phyloP scores from a whole-genome alignment of 768 basidiomycete species.

The Termitomyces sp. region DNA sequence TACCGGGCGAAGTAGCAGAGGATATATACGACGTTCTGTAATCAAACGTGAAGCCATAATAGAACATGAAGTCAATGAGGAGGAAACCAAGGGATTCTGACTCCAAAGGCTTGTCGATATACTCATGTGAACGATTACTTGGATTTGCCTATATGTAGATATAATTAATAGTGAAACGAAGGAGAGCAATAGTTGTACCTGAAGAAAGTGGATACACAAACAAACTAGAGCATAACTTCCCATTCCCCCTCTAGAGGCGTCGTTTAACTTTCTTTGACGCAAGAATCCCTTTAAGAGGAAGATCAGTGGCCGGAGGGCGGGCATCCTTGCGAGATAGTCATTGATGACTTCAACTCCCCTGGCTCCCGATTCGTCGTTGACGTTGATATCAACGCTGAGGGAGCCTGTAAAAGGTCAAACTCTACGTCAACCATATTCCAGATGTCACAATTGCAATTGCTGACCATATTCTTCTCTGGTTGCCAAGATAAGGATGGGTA shows the following conservation, averaged over 20 bases:
- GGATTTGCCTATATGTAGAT: slow-evolving; percentile 49
- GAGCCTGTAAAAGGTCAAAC: slow-evolving; percentile 31
- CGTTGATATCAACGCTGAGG: slow-evolving; percentile 59
- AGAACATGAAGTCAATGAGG: slow-evolving; percentile 59
- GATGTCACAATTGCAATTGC: background rate
- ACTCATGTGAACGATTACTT: slow-evolving; percentile 40
- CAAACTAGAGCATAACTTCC: slow-evolving; percentile 64
- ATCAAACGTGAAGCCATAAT: slow-evolving; percentile 49
- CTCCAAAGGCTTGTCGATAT: slow-evolving; percentile 39
- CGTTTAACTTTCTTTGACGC: slow-evolving; percentile 51
- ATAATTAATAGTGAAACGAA: background rate
- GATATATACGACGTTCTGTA: slow-evolving; percentile 38
- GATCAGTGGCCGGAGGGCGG: slow-evolving; percentile 55
- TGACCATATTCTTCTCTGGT: slow-evolving; percentile 37
- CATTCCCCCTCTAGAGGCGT: slow-evolving; percentile 56
- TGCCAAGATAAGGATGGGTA: slow-evolving; percentile 61
- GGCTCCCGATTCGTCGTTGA: slow-evolving; percentile 58
- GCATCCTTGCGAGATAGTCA: slow-evolving; percentile 45
- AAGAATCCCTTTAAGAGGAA: slow-evolving; percentile 62
- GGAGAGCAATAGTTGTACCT: slow-evolving; percentile 35
- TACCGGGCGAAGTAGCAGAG: slow-evolving; percentile 21
- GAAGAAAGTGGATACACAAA: slow-evolving; percentile 63
- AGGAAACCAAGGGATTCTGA: slow-evolving; percentile 52
- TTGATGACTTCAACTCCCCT: slow-evolving; percentile 48
- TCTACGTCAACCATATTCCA: background rate